Evolutionary conservation across 768 basidiomycete genomes (phyloP), one percentile per base, ranked within the genome.

Genomic region (Termitomyces sp.): DNA sequence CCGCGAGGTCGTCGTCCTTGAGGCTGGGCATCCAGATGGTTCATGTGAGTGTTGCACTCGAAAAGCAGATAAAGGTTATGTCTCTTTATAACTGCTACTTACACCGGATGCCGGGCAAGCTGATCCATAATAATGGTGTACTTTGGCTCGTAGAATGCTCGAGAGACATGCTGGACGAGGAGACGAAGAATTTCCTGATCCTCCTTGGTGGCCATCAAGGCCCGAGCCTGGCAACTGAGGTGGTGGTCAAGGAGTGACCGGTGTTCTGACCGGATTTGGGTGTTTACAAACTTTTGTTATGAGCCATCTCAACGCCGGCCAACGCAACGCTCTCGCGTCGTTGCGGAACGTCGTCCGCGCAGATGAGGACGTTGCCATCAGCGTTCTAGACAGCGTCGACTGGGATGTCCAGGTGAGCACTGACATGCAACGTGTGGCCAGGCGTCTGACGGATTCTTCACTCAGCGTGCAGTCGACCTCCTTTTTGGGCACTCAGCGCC

Each of bases 61-160:
- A 50, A 42, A 60, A 60, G 53, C 58, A 56, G 57, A 53, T 53
- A 50, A 33, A 63, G 57, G 58, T 57, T 47, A 62, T 60, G 60
- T 54, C 53, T 58, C 60, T 54, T 53, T 52, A 44, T 66, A 56
- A 66, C 68, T 63, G 65, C 70, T 78, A 90, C 96, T 89, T 83
- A 98, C 95, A 94, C 93, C 62, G 91, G 86, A 73, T 94, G 87
- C 61, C 89, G 85, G 58, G 92, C 85, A 69, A 99, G 84, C 73
- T 96, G 91, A 75, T 98, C 96, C 78, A 98, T 75, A 60, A 98
- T 85, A 59, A 98, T 89, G 64, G 87, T 90, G 70, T 80, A 94
- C 65, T 90, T 91, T 45, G 91, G 78, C 70, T 98, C 97, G 73
- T 98, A 99, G 73, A 99, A 98, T 35, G 89, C 86, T 65, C 96